Percentiles rank a stretch among this genome's conserved stretches.
These are phyloP conservation scores for Torulaspora gathmanii DNA, from an alignment of 805 yeast genomes.

Conservation along the genomic window DNA sequence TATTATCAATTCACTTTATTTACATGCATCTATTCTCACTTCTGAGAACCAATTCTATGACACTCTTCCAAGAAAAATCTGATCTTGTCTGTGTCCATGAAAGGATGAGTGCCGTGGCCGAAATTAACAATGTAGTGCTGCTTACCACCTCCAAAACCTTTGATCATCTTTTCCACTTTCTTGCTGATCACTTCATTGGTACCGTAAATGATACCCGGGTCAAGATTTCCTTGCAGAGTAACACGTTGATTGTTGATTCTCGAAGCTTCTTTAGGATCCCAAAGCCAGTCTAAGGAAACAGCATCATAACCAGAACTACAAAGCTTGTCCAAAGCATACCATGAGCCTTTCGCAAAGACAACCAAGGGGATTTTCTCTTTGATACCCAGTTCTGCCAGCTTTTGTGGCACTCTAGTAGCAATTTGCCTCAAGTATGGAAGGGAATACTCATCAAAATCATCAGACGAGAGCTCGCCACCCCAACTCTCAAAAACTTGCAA, in stretches of 20 bases:
- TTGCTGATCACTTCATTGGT: slow-evolving; percentile 70
- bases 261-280: slow-evolving; percentile 80
- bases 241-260: slow-evolving; percentile 69
- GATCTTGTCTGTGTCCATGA: slow-evolving; percentile 89
- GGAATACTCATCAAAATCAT: slow-evolving; percentile 81
- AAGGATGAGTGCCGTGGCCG: slow-evolving; percentile 98
- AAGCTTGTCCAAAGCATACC: slow-evolving; percentile 89
- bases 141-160: slow-evolving; percentile 92
- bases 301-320: slow-evolving; percentile 77
- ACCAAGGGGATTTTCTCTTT: slow-evolving; percentile 76
- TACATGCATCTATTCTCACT: slow-evolving; percentile 6
- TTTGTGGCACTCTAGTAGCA: slow-evolving; percentile 57
- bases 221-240: slow-evolving; percentile 88
- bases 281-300: slow-evolving; percentile 92
- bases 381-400: slow-evolving; percentile 68
- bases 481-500: slow-evolving; percentile 94
- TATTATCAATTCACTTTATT: not conserved
- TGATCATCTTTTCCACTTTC: slow-evolving; percentile 83
- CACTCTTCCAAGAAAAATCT: slow-evolving; percentile 82
- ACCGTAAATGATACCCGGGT: slow-evolving; percentile 94
- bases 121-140: slow-evolving; percentile 87
- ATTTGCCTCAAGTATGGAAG: slow-evolving; percentile 84
- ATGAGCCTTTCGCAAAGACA: slow-evolving; percentile 91
- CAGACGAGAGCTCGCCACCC: slow-evolving; percentile 95
- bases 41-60: slow-evolving; percentile 65